phyloP scores from a whole-genome alignment of 1,139 yeast genomes.

The Magnusiomyces clavatus region DNA sequence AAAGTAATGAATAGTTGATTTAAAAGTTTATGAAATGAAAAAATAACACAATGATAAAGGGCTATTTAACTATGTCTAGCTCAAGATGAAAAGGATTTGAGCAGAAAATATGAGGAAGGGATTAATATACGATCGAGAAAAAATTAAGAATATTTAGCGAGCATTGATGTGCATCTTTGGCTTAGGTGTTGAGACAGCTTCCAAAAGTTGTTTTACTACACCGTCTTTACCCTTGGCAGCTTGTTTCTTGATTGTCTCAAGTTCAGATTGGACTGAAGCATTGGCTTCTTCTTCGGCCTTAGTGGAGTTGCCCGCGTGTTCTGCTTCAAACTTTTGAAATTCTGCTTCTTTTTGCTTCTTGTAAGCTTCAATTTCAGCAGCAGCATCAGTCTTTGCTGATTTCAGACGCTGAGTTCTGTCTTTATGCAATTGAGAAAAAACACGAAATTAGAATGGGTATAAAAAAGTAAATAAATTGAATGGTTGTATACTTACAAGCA shows the following conservation, averaged over 20 bases:
- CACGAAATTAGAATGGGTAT: background rate
- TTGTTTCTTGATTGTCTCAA: conserved; percentile 53
- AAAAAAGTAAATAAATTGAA: background rate
- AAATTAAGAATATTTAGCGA: conserved; percentile 9
- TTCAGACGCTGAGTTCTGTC: conserved; percentile 82
- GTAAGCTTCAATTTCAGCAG: conserved; percentile 80
- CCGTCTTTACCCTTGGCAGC: conserved; percentile 54
- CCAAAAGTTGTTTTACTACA: conserved; percentile 71
- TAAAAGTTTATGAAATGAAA: no score
- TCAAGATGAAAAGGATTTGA: no score
- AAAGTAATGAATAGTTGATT: no score
- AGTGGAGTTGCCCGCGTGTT: conserved; percentile 61
- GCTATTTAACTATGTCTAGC: no score
- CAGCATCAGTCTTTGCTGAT: conserved; percentile 92
- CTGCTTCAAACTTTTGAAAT: conserved; percentile 60
- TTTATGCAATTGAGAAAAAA: conserved; percentile 13
- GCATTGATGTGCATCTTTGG: conserved; percentile 84
- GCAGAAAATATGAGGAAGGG: no score
- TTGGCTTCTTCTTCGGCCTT: conserved; percentile 69
- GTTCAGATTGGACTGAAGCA: conserved; percentile 33
- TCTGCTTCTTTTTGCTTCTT: conserved; percentile 79
- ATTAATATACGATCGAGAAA: no score
- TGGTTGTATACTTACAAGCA: conserved; percentile 40
- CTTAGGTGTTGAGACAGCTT: conserved; percentile 70
- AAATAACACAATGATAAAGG: no score